Evolutionary conservation across 768 basidiomycete genomes (phyloP).

Genomic region (Lentinus tigrinus): DNA sequence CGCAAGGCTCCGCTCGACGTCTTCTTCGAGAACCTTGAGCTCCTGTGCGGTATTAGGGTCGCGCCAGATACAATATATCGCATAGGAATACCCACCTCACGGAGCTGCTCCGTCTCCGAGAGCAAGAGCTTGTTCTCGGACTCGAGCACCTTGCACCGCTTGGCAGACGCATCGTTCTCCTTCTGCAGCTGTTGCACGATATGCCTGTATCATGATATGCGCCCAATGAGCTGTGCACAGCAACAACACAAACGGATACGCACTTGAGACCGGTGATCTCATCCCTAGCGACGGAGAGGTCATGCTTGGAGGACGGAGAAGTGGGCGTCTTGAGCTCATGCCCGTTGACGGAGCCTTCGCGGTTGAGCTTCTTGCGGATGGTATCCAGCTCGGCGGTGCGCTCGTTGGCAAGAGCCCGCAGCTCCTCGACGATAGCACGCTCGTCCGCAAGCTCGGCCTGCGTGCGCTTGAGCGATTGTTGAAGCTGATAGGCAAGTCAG

Average conservation of each 20-base stretch:
- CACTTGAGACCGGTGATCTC: constrained; percentile 87
- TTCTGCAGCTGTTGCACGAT: constrained; percentile 88
- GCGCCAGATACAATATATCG: not conserved
- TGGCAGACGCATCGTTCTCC: constrained; percentile 62
- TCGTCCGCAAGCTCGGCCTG: constrained; percentile 32
- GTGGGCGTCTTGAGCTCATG: constrained; percentile 31
- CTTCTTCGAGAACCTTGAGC: constrained; percentile 74
- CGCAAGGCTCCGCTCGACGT: constrained; percentile 59
- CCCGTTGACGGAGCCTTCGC: constrained; percentile 51
- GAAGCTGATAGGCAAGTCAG: constrained; percentile 5
- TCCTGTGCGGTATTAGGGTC: constrained; percentile 43
- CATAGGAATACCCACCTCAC: constrained; percentile 48
- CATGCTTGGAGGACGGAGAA: constrained; percentile 45
- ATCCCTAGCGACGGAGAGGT: constrained; percentile 48
- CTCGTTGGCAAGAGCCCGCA: constrained; percentile 36
- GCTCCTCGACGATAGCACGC: constrained; percentile 29
- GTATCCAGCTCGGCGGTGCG: constrained; percentile 53
- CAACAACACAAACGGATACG: constrained; percentile 16
- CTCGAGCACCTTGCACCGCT: constrained; percentile 69
- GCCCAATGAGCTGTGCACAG: not conserved
- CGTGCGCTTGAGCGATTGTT: constrained; percentile 23
- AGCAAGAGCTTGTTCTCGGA: constrained; percentile 72
- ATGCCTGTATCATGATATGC: constrained; percentile 47
- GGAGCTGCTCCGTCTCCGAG: constrained; percentile 69
- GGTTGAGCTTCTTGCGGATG: constrained; percentile 57